Evolutionary conservation across 78 protist species (phyloP), one percentile per base, ranked within the genome.

Genomic region (Diacronema lutheri): DNA sequence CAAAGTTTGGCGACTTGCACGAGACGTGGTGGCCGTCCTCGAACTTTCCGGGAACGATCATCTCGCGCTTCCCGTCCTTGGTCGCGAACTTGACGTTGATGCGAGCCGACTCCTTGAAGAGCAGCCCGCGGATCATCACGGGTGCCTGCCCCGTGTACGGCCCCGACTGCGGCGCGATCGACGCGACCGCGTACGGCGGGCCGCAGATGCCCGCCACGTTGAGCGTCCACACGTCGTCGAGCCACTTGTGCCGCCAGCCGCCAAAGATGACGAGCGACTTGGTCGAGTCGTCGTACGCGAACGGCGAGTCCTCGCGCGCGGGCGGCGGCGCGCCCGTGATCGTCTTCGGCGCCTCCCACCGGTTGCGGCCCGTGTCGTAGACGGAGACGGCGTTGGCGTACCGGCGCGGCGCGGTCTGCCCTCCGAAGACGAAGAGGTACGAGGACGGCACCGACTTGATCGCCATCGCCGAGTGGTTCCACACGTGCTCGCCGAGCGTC

Each of bases 181-280:
- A 10, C 13, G 7, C 20, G 25, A 69, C 55, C 25, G 88, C 88
- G 57, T 84, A 84, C 46, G 88, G 88, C 23, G 88, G 88, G 16
- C 88, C 88, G 50, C 72, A 81, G 72, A 84, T 66, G 40, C 74
- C 80, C 13, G 88, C 74, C 20, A 72, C 88, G 60, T 72, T 80
- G 40, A 83, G 81, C 10, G 38, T 57, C 25, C 16, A 35, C 44
- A 72, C 11, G 79, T 44, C 61, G 58, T 72, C 20, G 21, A 7
- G 23, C 88, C 88, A 84, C 16, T n/a, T 23, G 57, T 84, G 62
- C 37, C 71, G 46, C 88, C 88, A 84, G 40, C 88, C 88, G 29
- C 88, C 88, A 20, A 58, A 72, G 66, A 84, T 21, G 58, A 84
- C 26, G 62, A 84, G 35, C n/a, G 25, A 11, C 21, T 44, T 1